Evolutionary conservation across 2,329 filamentous ascomycete species (phyloP), one percentile per base, ranked within the genome.

Genomic region (Xylariaceae sp.): DNA sequence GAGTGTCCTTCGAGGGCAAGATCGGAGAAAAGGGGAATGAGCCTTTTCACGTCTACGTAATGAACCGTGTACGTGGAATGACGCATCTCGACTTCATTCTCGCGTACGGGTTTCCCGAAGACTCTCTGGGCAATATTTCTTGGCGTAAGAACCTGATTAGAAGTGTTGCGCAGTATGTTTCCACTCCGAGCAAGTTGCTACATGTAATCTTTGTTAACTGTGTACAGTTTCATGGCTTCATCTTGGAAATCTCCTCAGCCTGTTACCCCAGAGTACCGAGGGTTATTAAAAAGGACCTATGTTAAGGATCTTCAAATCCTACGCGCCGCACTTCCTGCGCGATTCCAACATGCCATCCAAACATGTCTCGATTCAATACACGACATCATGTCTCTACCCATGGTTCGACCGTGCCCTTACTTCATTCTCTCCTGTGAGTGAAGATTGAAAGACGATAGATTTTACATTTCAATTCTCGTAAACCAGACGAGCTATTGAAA

Each of bases 1-100:
- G 58, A 3, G 51, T 68, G 5, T 54, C 56, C 7, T 68, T 67
- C 46, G 55, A 57, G 31, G 66, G 59, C n/a, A 45, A 42, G 22
- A n/a, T 50, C 22, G 48, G 34, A 16, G 33, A 36, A 14, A 43
- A 59, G 46, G 60, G 56, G 7, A 65, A 67, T 56, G 69, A 72
- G 54, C 65, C 66, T 2, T 64, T 73, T 16, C 64, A 59, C 31
- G 60, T 73, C 45, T 73, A 75, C 49, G 33, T 70, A 10, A 72
- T 74, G 62, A 63, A 49, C 47, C 65, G 66, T 38, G 50, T 72
- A 42, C 50, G n/a, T 40, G 70, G 69, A 5, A 63, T 73, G 28
- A 70, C 52, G 38, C 63, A 71, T 47, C 51, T 73, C 31, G 66
- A 71, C 51, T 73, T 72, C 49, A 65, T 71, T 28, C 64, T 74